Conservation (phyloP, 495 filamentous ascomycete species). For the Aspergillus steynii region DNA sequence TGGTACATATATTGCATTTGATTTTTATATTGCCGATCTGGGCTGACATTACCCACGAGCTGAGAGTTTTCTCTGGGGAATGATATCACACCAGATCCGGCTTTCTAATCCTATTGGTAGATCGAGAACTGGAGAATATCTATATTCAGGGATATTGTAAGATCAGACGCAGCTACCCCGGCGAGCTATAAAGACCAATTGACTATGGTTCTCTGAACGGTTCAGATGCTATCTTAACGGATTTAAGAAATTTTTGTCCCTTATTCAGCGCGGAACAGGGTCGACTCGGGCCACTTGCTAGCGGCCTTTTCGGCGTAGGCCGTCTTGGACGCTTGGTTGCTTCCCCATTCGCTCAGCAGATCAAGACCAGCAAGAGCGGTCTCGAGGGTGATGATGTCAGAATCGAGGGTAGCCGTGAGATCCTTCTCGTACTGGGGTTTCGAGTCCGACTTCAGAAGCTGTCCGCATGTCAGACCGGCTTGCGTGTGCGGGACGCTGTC, state of each 20-base stretch:
- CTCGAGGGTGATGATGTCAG: slow-evolving; percentile 54
- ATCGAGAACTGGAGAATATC: not conserved
- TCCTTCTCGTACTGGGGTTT: slow-evolving; percentile 60
- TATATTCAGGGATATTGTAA: not conserved
- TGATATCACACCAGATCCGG: not conserved
- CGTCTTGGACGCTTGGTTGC: slow-evolving; percentile 48
- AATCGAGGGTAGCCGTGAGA: slow-evolving; percentile 56
- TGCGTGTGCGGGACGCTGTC: slow-evolving; percentile 63
- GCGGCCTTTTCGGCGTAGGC: slow-evolving; percentile 64
- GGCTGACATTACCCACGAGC: not conserved
- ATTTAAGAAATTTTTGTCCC: not conserved
- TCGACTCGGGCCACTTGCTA: slow-evolving; percentile 71
- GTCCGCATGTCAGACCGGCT: slow-evolving; percentile 59
- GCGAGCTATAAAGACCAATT: not conserved
- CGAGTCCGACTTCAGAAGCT: slow-evolving; percentile 58
- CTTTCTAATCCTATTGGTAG: not conserved
- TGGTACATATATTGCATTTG: not conserved
- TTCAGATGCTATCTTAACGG: not conserved
- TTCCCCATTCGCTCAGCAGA: slow-evolving; percentile 61
- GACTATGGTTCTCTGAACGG: slow-evolving; percentile 6
- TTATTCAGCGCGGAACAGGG: slow-evolving; percentile 50
- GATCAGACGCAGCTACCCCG: not conserved
- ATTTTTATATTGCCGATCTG: not conserved
- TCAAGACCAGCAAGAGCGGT: slow-evolving; percentile 61
- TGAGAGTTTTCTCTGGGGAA: not conserved